Conservation (phyloP, 2,329 filamentous ascomycete genomes). For the Thelonectria rubi region DNA sequence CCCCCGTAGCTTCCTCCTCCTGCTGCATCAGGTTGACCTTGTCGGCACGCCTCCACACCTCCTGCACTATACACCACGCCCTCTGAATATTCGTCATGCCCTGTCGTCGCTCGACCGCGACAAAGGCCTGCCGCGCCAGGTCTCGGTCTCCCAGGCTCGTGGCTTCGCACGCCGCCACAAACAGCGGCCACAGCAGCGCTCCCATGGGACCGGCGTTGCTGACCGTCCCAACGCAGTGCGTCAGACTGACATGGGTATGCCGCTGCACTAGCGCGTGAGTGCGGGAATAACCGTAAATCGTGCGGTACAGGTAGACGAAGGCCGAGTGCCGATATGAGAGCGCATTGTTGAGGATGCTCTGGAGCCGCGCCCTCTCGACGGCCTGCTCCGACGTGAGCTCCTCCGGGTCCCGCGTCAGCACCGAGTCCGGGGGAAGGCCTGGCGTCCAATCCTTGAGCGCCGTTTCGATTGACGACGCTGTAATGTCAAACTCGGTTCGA, state of each 20-base stretch:
- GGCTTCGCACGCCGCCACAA: conserved; percentile 70
- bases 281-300: conserved; percentile 59
- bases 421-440: conserved; percentile 53
- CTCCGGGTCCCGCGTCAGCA: conserved; percentile 35
- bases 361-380: conserved; percentile 54
- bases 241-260: conserved; percentile 60
- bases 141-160: conserved; percentile 58
- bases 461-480: conserved; percentile 63
- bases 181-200: conserved; percentile 71
- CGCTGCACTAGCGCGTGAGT: conserved; percentile 61
- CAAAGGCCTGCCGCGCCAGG: conserved; percentile 61
- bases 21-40: conserved; percentile 41
- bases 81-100: conserved; percentile 72
- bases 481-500: conserved; percentile 59
- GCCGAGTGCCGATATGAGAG: conserved; percentile 68
- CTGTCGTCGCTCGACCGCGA: conserved; percentile 63
- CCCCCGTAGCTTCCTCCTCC: conserved; percentile 33
- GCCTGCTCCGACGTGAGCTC: conserved; percentile 38
- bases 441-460: conserved; percentile 66
- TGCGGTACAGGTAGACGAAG: conserved; percentile 66
- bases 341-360: conserved; percentile 67
- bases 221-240: conserved; percentile 65
- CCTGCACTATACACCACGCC: conserved; percentile 67
- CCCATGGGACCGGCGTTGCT: conserved; percentile 67
- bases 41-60: conserved; percentile 68